Base-by-base conservation (phyloP, 441 rosid species). In the Populus trichocarpa region DNA sequence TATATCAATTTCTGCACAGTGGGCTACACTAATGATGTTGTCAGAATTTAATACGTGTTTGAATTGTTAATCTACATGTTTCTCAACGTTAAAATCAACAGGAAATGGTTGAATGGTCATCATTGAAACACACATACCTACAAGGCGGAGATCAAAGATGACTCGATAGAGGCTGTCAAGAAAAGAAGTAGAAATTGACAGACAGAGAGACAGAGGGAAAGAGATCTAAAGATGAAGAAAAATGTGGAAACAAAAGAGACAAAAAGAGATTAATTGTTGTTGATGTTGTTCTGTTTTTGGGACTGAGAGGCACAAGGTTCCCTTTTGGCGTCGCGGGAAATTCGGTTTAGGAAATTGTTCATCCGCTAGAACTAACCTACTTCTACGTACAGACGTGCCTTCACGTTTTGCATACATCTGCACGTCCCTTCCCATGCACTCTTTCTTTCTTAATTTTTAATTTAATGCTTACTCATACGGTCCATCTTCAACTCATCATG, bases 311-410 rank as follows among this genome's bases (percentile, higher is more conserved):
- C 72, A 42, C 53, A 69, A 71, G 81, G 77, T 79, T 73, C 22
- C 61, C 3, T 71, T 76, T 81, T 82, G 70, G 25, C 80, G 81
- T 82, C 71, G 82, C 91, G 84, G 82, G 70, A 88, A 85, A 83
- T 13, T 85, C 88, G 90, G 85, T 53, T 77, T 70, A 4, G 32
- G 59, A 72, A 53, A 16, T 53, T 35, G 67, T 81, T 79, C 36
- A 86, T 75, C 87, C 76, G 75, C 70, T 73, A 74, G 77, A 85
- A 70, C 76, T 12, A 68, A 68, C 81, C 69, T 53, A 69, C 46
- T 30, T 30, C 4, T 30, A 30, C 32, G 61, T 53, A 53, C 22
- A 6, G 28, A 57, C 82, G 84, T 85, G 88, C 82, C 75, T 81
- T 72, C 87, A 82, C 85, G 88, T 85, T 74, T 81, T 78, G 81